Base-by-base conservation (phyloP, 192 early-diverging fungal species). In the Entophlyctis luteolus region DNA sequence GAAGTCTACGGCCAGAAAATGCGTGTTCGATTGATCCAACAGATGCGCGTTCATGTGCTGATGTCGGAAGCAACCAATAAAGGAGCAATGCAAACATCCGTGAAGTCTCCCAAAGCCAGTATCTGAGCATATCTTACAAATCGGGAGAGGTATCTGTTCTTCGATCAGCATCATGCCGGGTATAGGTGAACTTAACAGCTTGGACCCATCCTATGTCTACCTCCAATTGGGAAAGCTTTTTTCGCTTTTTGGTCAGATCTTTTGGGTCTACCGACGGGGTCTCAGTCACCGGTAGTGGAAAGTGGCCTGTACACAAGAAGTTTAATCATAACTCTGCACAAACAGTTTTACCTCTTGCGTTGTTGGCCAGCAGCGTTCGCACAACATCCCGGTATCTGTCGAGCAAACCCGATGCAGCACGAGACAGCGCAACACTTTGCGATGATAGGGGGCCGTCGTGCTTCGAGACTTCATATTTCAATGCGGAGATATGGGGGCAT, bases 11-110 rank as follows among this genome's bases (percentile, higher is more conserved):
- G 90, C 90, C 82, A 63, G 46, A 29, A 36, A 63, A 48, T 63
- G 62, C 14, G 28, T 20, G 25, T 50, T 50, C 14, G 42, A 33
- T 18, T 36, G 25, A 49, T 85, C 72, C 37, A 68, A 58, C 20
- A 78, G 66, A 65, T 89, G 87, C 16, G 72, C 58, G 20, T 84
- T 71, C 12, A 78, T 73, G 67, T 86, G 86, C 36, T 65, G 70
- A n/a, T 76, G 74, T 31, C 79, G 82, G 84, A 85, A 87, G 75
- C 94, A 96, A 2, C 88, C 92, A 29, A 90, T 76, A 68, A 70
- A 86, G 34, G 90, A 86, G 72, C 94, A 96, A 34, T 91, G 81
- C 8, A 96, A 74, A 62, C 94, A 96, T 3, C 81, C 88, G 68
- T 95, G 92, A 48, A 96, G 80, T 3, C 68, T 1, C 4, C 47